Conservation (phyloP, 2,329 filamentous ascomycete species). For the Fusarium oligoseptatum region DNA sequence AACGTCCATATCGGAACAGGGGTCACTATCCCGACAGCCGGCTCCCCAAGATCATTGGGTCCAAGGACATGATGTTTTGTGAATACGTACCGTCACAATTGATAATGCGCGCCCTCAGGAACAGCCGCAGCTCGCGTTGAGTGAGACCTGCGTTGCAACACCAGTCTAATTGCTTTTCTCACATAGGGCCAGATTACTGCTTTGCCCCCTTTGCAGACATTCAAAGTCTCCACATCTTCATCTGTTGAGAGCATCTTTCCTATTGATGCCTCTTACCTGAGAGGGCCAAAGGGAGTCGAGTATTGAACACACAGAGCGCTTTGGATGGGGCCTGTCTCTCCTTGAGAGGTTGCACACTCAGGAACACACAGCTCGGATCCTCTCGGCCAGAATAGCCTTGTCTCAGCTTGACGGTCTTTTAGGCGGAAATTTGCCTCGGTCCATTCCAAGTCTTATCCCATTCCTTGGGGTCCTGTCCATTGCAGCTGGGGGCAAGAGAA, state of each 20-base stretch:
- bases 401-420: constrained; percentile 47
- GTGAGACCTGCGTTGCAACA: constrained; percentile 41
- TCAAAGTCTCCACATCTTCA: constrained; percentile 39
- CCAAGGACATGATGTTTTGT: constrained; percentile 8
- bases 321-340: constrained; percentile 33
- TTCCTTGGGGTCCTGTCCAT: constrained; percentile 41
- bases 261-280: constrained; percentile 9
- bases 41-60: background rate
- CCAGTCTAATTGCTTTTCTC: constrained; percentile 32
- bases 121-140: constrained; percentile 32
- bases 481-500: constrained; percentile 40
- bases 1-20: constrained; percentile 32
- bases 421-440: constrained; percentile 42
- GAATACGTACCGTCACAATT: constrained; percentile 5
- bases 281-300: constrained; percentile 28
- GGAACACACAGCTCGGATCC: constrained; percentile 35
- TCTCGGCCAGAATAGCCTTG: constrained; percentile 45
- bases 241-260: constrained; percentile 20
- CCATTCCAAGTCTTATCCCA: constrained; percentile 44
- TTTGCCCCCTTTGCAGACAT: constrained; percentile 16
- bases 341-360: constrained; percentile 28
- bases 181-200: constrained; percentile 25
- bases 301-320: constrained; percentile 21
- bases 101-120: constrained; percentile 31
- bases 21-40: background rate